Conservation (phyloP, 139 green algal genomes). For the Yamagishiella unicocca region DNA sequence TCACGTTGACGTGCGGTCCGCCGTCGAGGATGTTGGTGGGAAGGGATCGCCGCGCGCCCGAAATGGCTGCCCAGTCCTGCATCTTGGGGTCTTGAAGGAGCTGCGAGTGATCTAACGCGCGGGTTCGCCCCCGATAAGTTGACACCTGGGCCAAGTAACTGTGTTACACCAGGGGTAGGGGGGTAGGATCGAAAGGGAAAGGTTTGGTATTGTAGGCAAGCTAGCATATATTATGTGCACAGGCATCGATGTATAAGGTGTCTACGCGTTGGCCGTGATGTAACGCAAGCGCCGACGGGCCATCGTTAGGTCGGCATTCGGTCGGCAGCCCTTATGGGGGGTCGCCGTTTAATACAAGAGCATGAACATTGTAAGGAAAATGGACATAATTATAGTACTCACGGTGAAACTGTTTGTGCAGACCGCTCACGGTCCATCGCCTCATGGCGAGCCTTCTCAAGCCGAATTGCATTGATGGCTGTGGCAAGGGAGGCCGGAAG, state of each 20-base stretch:
- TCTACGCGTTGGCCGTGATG: no score
- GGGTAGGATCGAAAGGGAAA: no score
- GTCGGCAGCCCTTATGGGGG: no score
- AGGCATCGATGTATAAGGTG: no score
- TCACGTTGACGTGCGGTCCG: slow-evolving; percentile 5
- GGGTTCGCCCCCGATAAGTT: background rate
- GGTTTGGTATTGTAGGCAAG: no score
- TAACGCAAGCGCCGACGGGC: no score
- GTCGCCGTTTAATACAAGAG: no score
- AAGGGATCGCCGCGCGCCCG: background rate
- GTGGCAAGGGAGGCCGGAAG: background rate
- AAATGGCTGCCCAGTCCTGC: slow-evolving; percentile 31
- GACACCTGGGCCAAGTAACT: slow-evolving; percentile 5
- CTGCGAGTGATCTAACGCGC: slow-evolving; percentile 5
- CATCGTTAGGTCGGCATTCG: no score
- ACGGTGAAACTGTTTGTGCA: background rate
- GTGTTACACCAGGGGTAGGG: background rate
- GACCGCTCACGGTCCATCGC: background rate
- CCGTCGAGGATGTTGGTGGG: slow-evolving; percentile 28
- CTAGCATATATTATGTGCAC: no score
- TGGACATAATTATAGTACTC: background rate
- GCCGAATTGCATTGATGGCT: background rate
- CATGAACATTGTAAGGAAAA: no score
- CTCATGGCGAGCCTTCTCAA: slow-evolving; percentile 9
- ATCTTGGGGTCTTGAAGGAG: slow-evolving; percentile 17